These are phyloP conservation scores for Cyclotella baltica DNA, from an alignment of 108 stramenopile genomes.

Conservation along the genomic window DNA sequence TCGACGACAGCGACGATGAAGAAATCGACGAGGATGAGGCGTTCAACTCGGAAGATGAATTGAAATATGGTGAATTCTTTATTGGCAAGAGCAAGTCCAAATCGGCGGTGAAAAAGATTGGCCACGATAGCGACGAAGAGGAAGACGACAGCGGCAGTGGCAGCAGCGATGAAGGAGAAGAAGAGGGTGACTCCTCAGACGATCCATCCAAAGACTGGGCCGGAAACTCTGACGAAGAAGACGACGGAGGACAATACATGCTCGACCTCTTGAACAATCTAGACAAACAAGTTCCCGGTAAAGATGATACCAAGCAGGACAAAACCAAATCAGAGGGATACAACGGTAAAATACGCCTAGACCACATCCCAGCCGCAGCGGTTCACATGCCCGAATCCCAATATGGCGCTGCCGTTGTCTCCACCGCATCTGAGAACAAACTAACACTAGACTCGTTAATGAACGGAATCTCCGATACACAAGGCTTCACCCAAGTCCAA, in stretches of 20 bases:
- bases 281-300: conserved; percentile 44
- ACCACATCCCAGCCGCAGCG: conserved; percentile 48
- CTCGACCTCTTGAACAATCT: conserved; percentile 80
- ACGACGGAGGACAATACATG: conserved; percentile 90
- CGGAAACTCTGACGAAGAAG: conserved; percentile 62
- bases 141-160: conserved; percentile 52
- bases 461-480: conserved; percentile 82
- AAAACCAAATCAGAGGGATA: conserved; percentile 19
- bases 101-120: conserved; percentile 32
- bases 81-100: conserved; percentile 12
- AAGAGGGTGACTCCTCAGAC: conserved; percentile 40
- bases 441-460: conserved; percentile 89
- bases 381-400: conserved; percentile 58
- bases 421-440: conserved; percentile 35
- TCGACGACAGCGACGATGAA: conserved; percentile 60
- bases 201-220: conserved; percentile 76
- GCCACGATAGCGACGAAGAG: conserved; percentile 34
- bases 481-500: conserved; percentile 84
- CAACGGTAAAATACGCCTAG: conserved; percentile 47
- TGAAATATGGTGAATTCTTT: conserved; percentile 61
- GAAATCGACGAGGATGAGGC: conserved; percentile 72
- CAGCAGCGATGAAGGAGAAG: conserved; percentile 56
- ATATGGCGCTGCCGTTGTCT: conserved; percentile 33
- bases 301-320: neutral
- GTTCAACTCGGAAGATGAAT: conserved; percentile 75